Evolutionary conservation across 2,329 filamentous ascomycete species (phyloP).

Genomic region (Penicillium sp.): DNA sequence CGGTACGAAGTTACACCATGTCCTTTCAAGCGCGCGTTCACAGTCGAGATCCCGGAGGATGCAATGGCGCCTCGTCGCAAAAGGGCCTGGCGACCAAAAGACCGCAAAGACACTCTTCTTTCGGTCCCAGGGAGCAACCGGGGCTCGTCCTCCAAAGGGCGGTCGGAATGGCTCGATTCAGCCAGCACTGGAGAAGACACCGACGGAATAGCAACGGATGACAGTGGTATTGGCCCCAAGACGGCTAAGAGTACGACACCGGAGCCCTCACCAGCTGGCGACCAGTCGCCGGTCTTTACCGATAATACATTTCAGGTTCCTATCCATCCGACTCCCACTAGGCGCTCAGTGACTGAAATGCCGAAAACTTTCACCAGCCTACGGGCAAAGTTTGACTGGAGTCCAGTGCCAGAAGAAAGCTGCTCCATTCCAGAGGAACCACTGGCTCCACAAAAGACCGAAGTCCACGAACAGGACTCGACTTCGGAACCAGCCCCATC

Average conservation of each 20-base stretch:
- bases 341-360: slow-evolving; percentile 28
- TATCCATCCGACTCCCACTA: slow-evolving; percentile 7
- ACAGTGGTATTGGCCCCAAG: slow-evolving; percentile 25
- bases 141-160: slow-evolving; percentile 13
- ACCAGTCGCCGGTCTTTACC: slow-evolving; percentile 10
- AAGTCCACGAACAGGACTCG: neutral
- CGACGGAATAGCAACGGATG: slow-evolving; percentile 32
- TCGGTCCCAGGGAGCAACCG: slow-evolving; percentile 13
- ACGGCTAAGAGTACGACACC: slow-evolving; percentile 23
- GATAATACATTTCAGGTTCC: slow-evolving; percentile 9
- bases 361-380: slow-evolving; percentile 35
- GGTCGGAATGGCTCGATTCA: slow-evolving; percentile 20
- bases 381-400: slow-evolving; percentile 38
- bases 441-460: neutral
- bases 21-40: slow-evolving; percentile 75
- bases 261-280: slow-evolving; percentile 22
- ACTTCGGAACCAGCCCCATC: neutral
- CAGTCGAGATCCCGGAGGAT: slow-evolving; percentile 66
- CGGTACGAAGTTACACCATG: slow-evolving; percentile 85
- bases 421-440: neutral
- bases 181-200: slow-evolving; percentile 32
- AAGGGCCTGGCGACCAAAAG: slow-evolving; percentile 63
- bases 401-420: slow-evolving; percentile 9
- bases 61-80: slow-evolving; percentile 62
- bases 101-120: slow-evolving; percentile 40